phyloP scores from a whole-genome alignment of 2,329 filamentous ascomycete species.

The Amphichorda felina region DNA sequence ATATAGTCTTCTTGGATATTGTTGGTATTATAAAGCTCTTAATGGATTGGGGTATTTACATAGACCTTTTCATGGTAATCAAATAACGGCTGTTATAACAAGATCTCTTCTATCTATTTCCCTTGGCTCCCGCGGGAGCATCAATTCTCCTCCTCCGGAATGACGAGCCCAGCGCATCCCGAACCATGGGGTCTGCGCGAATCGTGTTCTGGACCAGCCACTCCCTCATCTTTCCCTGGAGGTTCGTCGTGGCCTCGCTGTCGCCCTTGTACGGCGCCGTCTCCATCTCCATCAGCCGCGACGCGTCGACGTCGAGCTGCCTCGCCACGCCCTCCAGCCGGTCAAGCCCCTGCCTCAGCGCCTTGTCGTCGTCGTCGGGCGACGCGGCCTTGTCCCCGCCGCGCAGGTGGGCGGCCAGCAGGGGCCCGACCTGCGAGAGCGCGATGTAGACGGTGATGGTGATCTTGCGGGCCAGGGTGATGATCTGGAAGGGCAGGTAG shows the following conservation, averaged over 20 bases:
- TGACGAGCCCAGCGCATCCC: slow-evolving; percentile 61
- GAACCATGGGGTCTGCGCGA: slow-evolving; percentile 67
- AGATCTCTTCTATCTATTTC: too few species aligned
- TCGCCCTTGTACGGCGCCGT: slow-evolving; percentile 74
- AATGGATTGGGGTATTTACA: too few species aligned
- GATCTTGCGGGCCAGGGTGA: slow-evolving; percentile 63
- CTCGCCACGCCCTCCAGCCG: slow-evolving; percentile 50
- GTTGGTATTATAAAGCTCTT: too few species aligned
- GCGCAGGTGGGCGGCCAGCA: slow-evolving; percentile 34
- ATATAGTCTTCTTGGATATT: too few species aligned
- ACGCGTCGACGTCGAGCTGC: slow-evolving; percentile 56
- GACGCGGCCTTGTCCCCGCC: slow-evolving; percentile 12
- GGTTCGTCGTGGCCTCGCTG: slow-evolving; percentile 43
- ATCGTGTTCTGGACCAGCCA: slow-evolving; percentile 85
- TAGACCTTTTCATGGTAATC: too few species aligned
- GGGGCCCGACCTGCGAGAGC: slow-evolving; percentile 66
- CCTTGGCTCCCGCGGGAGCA: slow-evolving; percentile 49
- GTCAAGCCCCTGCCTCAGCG: slow-evolving; percentile 49
- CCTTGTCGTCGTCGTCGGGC: slow-evolving; percentile 30
- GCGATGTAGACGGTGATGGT: slow-evolving; percentile 74
- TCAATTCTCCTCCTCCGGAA: slow-evolving; percentile 50
- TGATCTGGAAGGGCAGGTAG: slow-evolving; percentile 76
- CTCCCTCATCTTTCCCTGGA: slow-evolving; percentile 62
- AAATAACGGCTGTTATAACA: too few species aligned
- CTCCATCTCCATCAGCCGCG: slow-evolving; percentile 62